phyloP scores from a whole-genome alignment of 2,329 filamentous ascomycete genomes.

The Leptographium wingfieldii region DNA sequence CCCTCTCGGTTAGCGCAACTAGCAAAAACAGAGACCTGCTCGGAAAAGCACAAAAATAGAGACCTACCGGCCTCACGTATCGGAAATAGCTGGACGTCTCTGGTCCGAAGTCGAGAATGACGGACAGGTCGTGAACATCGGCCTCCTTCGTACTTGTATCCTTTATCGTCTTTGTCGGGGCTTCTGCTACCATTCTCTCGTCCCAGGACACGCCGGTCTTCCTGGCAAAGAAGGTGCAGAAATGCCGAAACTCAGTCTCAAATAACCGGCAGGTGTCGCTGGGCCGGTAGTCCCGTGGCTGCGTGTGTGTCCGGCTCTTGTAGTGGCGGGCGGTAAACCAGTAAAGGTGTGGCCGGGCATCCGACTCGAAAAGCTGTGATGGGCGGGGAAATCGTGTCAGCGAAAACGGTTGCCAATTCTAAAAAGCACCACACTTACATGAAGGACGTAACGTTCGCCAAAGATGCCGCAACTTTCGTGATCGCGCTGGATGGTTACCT shows the following conservation, averaged over 20 bases:
- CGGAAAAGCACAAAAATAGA: constrained; percentile 11
- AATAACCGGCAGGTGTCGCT: constrained; percentile 27
- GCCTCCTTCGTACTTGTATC: neutral
- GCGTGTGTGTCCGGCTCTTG: constrained; percentile 25
- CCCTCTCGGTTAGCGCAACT: neutral
- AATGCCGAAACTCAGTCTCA: constrained; percentile 32
- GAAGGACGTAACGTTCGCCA: constrained; percentile 47
- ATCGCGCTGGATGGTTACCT: constrained; percentile 46
- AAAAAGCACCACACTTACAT: constrained; percentile 31
- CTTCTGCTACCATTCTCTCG: constrained; percentile 24
- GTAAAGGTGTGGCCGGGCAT: constrained; percentile 46
- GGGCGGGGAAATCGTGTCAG: neutral
- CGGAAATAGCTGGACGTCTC: neutral
- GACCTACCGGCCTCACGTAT: constrained; percentile 22
- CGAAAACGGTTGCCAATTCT: neutral
- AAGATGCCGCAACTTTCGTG: constrained; percentile 27
- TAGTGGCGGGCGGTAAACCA: constrained; percentile 42
- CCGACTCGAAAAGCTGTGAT: constrained; percentile 54
- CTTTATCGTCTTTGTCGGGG: neutral
- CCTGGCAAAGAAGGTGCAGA: constrained; percentile 42
- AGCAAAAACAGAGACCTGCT: neutral
- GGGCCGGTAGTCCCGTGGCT: constrained; percentile 25
- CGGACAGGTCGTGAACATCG: neutral
- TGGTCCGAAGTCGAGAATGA: neutral
- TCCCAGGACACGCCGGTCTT: constrained; percentile 49